phyloP scores from a whole-genome alignment of 164 flowering plant genomes.

The Taxillus chinensis region DNA sequence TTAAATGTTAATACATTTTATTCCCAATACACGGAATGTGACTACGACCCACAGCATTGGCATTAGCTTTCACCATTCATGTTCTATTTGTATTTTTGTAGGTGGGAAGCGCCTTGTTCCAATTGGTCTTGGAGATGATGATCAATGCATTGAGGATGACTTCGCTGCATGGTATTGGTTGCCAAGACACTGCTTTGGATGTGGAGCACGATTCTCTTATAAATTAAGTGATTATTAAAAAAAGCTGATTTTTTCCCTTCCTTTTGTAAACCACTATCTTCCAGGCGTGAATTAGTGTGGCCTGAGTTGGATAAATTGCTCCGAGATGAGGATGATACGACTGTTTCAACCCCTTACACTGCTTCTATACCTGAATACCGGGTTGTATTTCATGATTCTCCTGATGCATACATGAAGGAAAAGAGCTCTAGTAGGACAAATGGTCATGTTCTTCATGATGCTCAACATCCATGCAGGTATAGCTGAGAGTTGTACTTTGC shows the following conservation, averaged over 20 bases:
- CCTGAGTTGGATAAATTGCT: slow-evolving; percentile 90
- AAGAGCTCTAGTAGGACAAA: slow-evolving; percentile 45
- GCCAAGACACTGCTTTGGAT: background rate
- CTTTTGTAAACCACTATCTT: slow-evolving; percentile 7
- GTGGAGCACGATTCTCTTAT: background rate
- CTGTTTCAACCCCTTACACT: slow-evolving; percentile 77
- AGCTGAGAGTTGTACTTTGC: background rate
- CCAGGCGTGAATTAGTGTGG: slow-evolving; percentile 82
- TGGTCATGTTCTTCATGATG: slow-evolving; percentile 76
- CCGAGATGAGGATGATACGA: slow-evolving; percentile 59
- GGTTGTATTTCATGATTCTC: slow-evolving; percentile 53
- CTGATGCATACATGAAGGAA: slow-evolving; percentile 27
- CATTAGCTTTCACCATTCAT: too few relatives aligned
- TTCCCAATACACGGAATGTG: too few relatives aligned
- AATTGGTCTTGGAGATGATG: slow-evolving; percentile 70
- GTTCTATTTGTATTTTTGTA: slow-evolving; percentile 6
- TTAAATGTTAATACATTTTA: too few relatives aligned
- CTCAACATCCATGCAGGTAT: slow-evolving; percentile 93
- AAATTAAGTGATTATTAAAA: background rate
- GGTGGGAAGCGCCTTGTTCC: slow-evolving; percentile 54
- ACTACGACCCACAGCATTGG: too few relatives aligned
- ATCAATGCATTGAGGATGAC: slow-evolving; percentile 91
- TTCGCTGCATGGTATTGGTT: slow-evolving; percentile 65
- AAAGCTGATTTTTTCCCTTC: background rate
- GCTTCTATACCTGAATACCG: slow-evolving; percentile 84